Evolutionary conservation across 257 asterid genomes (phyloP).

Genomic region (Jacaranda copaia): DNA sequence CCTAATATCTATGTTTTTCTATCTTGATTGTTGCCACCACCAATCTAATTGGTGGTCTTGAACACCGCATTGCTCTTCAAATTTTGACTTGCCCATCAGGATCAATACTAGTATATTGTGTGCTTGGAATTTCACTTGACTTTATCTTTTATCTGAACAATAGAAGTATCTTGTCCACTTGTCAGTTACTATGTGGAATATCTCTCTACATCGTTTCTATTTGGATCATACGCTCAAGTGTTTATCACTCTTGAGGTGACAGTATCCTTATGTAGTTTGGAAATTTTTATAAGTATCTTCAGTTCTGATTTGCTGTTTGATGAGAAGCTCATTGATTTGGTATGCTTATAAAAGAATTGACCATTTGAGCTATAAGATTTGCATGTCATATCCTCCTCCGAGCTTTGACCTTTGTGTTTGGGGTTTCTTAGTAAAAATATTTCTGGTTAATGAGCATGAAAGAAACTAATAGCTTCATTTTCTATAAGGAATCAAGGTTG

Average conservation of each 20-base stretch:
- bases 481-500: background rate
- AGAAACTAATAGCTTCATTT: background rate
- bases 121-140: slow-evolving; percentile 33
- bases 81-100: slow-evolving; percentile 26
- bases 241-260: slow-evolving; percentile 92
- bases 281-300: slow-evolving; percentile 90
- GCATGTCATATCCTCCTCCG: slow-evolving; percentile 19
- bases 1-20: slow-evolving; percentile 29
- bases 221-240: slow-evolving; percentile 92
- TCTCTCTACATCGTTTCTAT: slow-evolving; percentile 88
- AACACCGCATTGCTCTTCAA: slow-evolving; percentile 24
- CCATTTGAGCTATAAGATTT: slow-evolving; percentile 19
- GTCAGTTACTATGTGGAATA: slow-evolving; percentile 91
- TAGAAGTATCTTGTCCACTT: slow-evolving; percentile 36
- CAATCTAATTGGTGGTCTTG: slow-evolving; percentile 26
- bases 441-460: slow-evolving; percentile 29
- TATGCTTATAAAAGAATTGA: slow-evolving; percentile 42
- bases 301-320: slow-evolving; percentile 90
- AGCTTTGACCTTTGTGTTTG: slow-evolving; percentile 16
- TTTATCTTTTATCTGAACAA: slow-evolving; percentile 21
- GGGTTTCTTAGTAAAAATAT: slow-evolving; percentile 19
- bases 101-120: slow-evolving; percentile 12
- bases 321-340: slow-evolving; percentile 96
- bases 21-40: slow-evolving; percentile 25
- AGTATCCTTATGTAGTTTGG: slow-evolving; percentile 76